A percentile compares a stretch with the other conserved stretches of the same genome.
phyloP scores from a whole-genome alignment of 2,329 filamentous ascomycete species.

The Alternaria gaisen region DNA sequence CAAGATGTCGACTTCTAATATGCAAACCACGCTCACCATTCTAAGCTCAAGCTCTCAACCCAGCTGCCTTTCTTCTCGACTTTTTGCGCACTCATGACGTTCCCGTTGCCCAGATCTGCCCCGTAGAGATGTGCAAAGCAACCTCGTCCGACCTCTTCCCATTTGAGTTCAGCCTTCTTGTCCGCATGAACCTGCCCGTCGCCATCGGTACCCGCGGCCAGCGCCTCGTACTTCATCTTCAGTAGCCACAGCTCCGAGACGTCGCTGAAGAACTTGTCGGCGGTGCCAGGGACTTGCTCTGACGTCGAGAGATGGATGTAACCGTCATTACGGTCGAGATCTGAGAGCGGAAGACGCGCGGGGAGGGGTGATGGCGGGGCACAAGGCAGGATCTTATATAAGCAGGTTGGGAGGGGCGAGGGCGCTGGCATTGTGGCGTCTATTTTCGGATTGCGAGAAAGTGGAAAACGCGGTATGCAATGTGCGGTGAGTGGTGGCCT shows the following conservation, averaged over 20 bases:
- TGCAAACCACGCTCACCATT: conserved; percentile 38
- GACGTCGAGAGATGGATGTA: conserved; percentile 69
- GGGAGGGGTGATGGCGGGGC: conserved; percentile 65
- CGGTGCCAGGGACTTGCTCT: conserved; percentile 56
- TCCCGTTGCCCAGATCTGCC: conserved; percentile 61
- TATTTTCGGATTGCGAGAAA: neutral
- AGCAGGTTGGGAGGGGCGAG: conserved; percentile 42
- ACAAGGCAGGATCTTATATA: conserved; percentile 69
- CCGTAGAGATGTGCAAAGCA: conserved; percentile 69
- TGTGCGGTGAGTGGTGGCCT: neutral
- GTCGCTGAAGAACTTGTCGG: conserved; percentile 46
- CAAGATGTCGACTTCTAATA: neutral
- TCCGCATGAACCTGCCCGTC: conserved; percentile 33
- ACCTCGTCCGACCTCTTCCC: conserved; percentile 60
- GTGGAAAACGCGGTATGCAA: neutral
- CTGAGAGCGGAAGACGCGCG: conserved; percentile 64
- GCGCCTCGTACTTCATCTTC: conserved; percentile 61
- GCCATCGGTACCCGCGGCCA: conserved; percentile 46
- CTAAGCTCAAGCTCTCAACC: conserved; percentile 50
- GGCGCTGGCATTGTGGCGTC: conserved; percentile 41
- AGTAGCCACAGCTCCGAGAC: conserved; percentile 58
- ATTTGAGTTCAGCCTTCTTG: conserved; percentile 55
- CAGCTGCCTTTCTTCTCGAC: conserved; percentile 62
- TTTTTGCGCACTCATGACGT: conserved; percentile 59
- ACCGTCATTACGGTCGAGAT: conserved; percentile 67